Base-by-base conservation (phyloP, 1,284 basidiomycete genomes). In the Leccinum pseudoinsigne region DNA sequence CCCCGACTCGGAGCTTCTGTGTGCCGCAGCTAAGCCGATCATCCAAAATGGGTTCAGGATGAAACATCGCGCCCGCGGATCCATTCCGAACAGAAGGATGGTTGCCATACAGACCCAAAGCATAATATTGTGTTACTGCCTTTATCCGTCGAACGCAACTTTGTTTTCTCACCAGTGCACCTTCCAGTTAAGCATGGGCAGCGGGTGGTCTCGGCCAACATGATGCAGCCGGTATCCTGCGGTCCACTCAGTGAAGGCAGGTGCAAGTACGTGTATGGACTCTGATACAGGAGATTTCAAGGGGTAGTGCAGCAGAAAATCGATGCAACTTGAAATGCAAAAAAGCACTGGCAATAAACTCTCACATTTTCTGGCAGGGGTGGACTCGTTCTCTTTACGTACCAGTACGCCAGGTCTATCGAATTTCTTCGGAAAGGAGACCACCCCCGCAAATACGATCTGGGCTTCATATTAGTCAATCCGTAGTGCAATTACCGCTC, bases 341-440 rank as follows among this genome's bases (percentile, higher is more conserved):
- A 61, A 65, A 68, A 62, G 51, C 40, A 42, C 28, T 62, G 61
- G 55, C 26, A 59, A 54, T 64, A 54, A 11, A 45, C 54, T 62
- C 71, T 69, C 67, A 68, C 73, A 70, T 75, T 56, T 64, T 74
- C 65, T 64, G 73, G 72, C 60, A 73, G 47, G 21, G 71, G 47
- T 61, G 59, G 51, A 56, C 66, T 34, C 54, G 62, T 63, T 71
- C 68, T 16, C 68, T 62, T 74, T 77, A 68, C 74, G 72, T 68
- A 76, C 68, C 50, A 67, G 31, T 47, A 61, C 34, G 53, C 70
- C 69, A 11, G 67, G 59, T 68, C 61, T 65, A 66, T 69, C 74
- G 61, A 66, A 68, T 64, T 69, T 73, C 61, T 68, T 64, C 42
- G 66, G 66, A 66, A 67, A 66, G 63, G 66, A 59, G 64, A 60